Conservation (phyloP, 768 basidiomycete genomes). For the Boletus fagicola region DNA sequence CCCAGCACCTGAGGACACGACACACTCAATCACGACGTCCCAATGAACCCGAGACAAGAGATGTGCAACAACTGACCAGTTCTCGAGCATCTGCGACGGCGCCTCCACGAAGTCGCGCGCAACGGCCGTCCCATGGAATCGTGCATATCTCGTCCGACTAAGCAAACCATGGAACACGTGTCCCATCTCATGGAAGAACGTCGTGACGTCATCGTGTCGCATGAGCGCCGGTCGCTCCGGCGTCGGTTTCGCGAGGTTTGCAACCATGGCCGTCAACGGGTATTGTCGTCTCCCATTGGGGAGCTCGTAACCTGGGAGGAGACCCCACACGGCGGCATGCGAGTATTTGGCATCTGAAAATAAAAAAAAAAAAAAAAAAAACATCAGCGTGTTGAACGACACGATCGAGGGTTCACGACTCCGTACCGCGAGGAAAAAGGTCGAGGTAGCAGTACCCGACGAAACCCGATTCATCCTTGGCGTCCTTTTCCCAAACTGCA, state of each 20-base stretch:
- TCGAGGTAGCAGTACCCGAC: conserved; percentile 87
- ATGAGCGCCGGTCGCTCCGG: conserved; percentile 78
- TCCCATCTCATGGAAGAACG: conserved; percentile 92
- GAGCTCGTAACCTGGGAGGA: conserved; percentile 63
- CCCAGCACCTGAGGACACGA: conserved; percentile 61
- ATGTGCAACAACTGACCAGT: conserved; percentile 53
- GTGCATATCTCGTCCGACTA: conserved; percentile 63
- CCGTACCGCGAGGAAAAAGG: conserved; percentile 75
- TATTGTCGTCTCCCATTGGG: conserved; percentile 61
- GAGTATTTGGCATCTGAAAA: conserved; percentile 73
- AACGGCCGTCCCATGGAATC: conserved; percentile 83
- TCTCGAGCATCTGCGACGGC: conserved; percentile 90
- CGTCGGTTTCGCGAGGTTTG: conserved; percentile 85
- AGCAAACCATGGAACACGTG: conserved; percentile 71
- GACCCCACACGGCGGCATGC: conserved; percentile 83
- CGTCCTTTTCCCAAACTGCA: conserved; percentile 79
- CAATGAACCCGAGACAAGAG: not conserved
- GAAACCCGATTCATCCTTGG: conserved; percentile 68
- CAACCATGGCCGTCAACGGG: conserved; percentile 83
- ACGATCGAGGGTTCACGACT: not conserved
- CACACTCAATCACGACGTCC: not conserved
- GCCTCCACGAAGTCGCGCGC: conserved; percentile 87
- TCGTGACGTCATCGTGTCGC: conserved; percentile 85
- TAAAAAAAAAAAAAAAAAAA: conserved; percentile 1
- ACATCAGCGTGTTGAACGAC: not conserved